Percentiles rank a stretch among this genome's conserved stretches.
These are phyloP conservation scores for Quercus lobata DNA, from an alignment of 331 rosid genomes.

Conservation along the genomic window DNA sequence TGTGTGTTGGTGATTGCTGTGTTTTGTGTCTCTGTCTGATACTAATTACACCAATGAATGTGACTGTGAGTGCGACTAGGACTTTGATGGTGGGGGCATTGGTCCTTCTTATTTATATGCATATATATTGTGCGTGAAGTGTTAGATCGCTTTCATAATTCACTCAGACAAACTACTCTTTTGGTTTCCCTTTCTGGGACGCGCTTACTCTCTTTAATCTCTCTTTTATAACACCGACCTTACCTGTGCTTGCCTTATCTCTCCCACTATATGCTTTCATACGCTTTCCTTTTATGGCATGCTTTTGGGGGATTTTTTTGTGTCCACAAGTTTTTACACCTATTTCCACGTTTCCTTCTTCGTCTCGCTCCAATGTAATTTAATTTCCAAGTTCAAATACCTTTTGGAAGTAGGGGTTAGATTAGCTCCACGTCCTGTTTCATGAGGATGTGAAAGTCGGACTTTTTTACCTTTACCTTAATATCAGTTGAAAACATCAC, in stretches of 20 bases:
- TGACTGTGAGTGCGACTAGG: constrained; percentile 33
- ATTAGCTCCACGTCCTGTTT: no score
- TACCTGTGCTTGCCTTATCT: not conserved
- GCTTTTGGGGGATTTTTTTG: constrained; percentile 8
- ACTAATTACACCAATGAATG: not conserved
- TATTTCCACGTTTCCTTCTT: constrained; percentile 3
- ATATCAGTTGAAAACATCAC: no score
- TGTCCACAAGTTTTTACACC: constrained; percentile 3
- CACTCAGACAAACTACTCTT: constrained; percentile 43
- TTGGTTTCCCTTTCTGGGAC: constrained; percentile 51
- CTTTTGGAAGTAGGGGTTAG: no score
- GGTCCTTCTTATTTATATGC: constrained; percentile 12
- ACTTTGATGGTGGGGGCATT: constrained; percentile 25
- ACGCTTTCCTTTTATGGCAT: constrained; percentile 48
- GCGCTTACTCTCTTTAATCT: constrained; percentile 1
- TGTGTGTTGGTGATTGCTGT: not conserved
- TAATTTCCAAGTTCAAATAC: not conserved
- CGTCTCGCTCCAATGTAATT: not conserved
- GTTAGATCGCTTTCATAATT: constrained; percentile 64
- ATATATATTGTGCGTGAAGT: constrained; percentile 18
- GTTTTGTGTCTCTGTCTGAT: not conserved
- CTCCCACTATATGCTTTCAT: not conserved
- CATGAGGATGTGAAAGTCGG: no score
- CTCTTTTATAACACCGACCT: not conserved
- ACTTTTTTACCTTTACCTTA: no score